Evolutionary conservation across 768 basidiomycete genomes (phyloP).

Genomic region (Suillus fuscotomentosus): DNA sequence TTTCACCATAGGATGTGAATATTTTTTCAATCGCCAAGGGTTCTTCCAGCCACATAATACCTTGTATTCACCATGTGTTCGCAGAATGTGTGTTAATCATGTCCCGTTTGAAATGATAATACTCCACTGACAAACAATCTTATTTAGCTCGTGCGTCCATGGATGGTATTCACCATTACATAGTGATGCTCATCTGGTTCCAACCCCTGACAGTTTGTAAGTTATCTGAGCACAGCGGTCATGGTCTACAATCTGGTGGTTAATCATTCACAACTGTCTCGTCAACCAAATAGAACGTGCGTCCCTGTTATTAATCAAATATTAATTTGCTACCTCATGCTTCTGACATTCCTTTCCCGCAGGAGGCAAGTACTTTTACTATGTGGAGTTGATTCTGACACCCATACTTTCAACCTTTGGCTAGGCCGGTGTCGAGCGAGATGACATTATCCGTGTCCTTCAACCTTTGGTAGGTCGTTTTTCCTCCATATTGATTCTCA

Average conservation of each 20-base stretch:
- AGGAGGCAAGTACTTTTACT: not conserved
- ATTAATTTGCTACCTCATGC: not conserved
- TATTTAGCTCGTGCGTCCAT: not conserved
- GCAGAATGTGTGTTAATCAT: not conserved
- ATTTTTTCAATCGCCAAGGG: too few species aligned
- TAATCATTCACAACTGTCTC: not conserved
- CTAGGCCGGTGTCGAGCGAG: rapidly evolving
- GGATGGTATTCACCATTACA: not conserved
- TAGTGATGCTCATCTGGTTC: not conserved
- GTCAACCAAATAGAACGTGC: not conserved
- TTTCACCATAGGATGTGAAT: too few species aligned
- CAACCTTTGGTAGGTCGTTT: not conserved
- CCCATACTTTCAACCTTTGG: not conserved
- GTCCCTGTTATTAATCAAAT: not conserved
- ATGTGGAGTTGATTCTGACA: not conserved
- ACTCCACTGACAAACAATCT: not conserved
- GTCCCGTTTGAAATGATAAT: not conserved
- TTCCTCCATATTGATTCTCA: not conserved
- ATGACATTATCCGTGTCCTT: rapidly evolving
- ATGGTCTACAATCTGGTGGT: not conserved
- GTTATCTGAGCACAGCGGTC: not conserved
- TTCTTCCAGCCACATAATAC: too few species aligned
- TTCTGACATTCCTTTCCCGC: not conserved
- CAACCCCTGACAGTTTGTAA: not conserved
- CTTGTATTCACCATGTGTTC: too few species aligned